Percentiles rank a stretch among this genome's conserved stretches.
These are phyloP conservation scores for Citrullus amarus DNA, from an alignment of 306 rosid species.

Conservation along the genomic window DNA sequence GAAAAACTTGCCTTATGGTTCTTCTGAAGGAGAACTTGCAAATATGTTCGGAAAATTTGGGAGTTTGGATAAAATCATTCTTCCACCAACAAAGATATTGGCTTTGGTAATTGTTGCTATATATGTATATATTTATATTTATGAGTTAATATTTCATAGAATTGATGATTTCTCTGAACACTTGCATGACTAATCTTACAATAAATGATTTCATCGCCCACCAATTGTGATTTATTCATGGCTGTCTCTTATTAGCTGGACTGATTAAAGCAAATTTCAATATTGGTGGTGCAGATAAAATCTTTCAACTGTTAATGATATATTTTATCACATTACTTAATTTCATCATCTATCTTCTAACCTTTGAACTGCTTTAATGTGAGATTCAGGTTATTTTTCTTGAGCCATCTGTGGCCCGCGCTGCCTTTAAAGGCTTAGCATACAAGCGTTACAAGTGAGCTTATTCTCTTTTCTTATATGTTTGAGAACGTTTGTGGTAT, in stretches of 20 bases:
- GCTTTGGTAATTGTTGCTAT: conserved; percentile 55
- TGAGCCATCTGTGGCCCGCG: conserved; percentile 71
- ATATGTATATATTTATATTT: background rate
- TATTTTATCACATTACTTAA: background rate
- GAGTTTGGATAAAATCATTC: conserved; percentile 72
- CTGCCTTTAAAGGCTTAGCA: conserved; percentile 74
- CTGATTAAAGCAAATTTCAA: background rate
- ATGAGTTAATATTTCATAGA: background rate
- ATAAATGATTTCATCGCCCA: background rate
- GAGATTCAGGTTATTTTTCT: conserved; percentile 71
- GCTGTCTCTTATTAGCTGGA: background rate
- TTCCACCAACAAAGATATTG: conserved; percentile 75
- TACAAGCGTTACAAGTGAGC: conserved; percentile 82
- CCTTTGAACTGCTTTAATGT: conserved; percentile 12
- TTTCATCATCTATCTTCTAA: background rate
- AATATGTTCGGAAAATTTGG: conserved; percentile 81
- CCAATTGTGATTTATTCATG: background rate
- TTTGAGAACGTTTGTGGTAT: background rate
- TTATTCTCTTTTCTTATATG: conserved; percentile 6
- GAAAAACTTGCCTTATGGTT: conserved; percentile 87
- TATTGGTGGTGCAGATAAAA: background rate
- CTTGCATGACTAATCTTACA: background rate
- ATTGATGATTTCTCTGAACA: background rate
- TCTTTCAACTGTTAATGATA: background rate
- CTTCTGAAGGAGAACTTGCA: conserved; percentile 68